Conservation (phyloP, 1,284 basidiomycete genomes). For the Trichosporon sp. region DNA sequence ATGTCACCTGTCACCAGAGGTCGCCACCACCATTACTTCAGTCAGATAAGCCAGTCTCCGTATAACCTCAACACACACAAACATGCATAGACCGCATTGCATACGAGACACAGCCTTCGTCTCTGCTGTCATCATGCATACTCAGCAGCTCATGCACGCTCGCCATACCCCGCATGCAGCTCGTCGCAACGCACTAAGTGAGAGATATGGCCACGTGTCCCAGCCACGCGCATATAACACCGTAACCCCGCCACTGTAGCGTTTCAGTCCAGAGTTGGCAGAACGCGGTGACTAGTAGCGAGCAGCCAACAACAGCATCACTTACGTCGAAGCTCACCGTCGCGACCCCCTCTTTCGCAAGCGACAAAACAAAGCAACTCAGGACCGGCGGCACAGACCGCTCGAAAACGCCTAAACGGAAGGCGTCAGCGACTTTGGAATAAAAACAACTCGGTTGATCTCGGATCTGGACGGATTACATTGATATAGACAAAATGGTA, state of each 20-base stretch:
- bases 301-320: not conserved
- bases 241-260: not conserved
- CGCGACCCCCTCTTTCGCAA: too few relatives aligned
- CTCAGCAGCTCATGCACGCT: not conserved
- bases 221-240: not conserved
- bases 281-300: not conserved
- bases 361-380: too few relatives aligned
- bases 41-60: too few relatives aligned
- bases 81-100: too few relatives aligned
- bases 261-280: not conserved
- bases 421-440: not conserved
- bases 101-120: too few relatives aligned
- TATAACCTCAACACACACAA: too few relatives aligned
- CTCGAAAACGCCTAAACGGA: not conserved
- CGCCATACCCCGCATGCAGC: not conserved
- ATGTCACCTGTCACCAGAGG: too few relatives aligned
- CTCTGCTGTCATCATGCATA: too few relatives aligned
- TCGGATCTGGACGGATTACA: not conserved
- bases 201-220: not conserved
- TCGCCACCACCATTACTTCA: too few relatives aligned
- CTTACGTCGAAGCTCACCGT: too few relatives aligned
- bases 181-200: too few relatives aligned
- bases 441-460: not conserved
- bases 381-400: not conserved
- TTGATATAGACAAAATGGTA: not conserved